Conservation (phyloP, 2,329 filamentous ascomycete species). For the Madurella mycetomatis region DNA sequence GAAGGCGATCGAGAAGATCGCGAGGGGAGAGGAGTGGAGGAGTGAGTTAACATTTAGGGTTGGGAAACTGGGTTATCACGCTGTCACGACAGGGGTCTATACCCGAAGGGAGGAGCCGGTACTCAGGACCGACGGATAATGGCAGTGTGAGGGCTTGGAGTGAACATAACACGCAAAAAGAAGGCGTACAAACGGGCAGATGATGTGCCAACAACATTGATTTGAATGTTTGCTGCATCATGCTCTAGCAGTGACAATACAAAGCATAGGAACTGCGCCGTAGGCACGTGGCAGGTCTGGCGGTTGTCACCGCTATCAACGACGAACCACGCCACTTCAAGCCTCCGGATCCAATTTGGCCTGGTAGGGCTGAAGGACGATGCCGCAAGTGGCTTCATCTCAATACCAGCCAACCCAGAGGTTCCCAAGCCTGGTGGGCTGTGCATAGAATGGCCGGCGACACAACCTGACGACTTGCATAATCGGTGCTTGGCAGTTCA, state of each 20-base stretch:
- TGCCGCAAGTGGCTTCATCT: too few species aligned
- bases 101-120: conserved; percentile 26
- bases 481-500: background rate
- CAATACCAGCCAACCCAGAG: background rate
- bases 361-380: background rate
- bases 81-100: conserved; percentile 40
- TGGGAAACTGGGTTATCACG: conserved; percentile 44
- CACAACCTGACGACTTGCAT: background rate
- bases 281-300: too few species aligned
- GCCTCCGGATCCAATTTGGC: background rate
- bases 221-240: too few species aligned
- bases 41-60: conserved; percentile 38
- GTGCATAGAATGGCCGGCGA: background rate
- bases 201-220: too few species aligned
- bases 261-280: too few species aligned
- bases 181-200: too few species aligned
- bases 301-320: too few species aligned
- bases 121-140: background rate
- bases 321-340: background rate
- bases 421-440: background rate
- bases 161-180: background rate
- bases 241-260: too few species aligned
- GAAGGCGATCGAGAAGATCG: conserved; percentile 32
- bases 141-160: background rate
- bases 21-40: conserved; percentile 34